These are phyloP conservation scores for Jamesozyma gamospora DNA, from an alignment of 805 yeast species.

Conservation along the genomic window DNA sequence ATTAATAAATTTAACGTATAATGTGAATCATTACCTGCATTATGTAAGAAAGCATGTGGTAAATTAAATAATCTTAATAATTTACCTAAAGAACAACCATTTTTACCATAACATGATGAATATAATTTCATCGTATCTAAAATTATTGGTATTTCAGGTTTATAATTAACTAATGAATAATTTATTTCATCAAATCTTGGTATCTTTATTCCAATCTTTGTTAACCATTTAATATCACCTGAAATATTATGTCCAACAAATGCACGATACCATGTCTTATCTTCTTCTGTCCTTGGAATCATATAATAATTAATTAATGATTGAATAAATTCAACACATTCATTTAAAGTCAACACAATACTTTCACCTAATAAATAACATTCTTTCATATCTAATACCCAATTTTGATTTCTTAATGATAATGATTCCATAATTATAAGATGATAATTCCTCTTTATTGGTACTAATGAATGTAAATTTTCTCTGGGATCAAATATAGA, in stretches of 20 bases:
- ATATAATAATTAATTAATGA: constrained; percentile 37
- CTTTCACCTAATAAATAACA: constrained; percentile 45
- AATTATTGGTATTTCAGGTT: constrained; percentile 5
- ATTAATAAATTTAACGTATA: constrained; percentile 46
- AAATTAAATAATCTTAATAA: constrained; percentile 38
- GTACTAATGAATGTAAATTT: constrained; percentile 33
- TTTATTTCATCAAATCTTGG: constrained; percentile 23
- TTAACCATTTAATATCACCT: constrained; percentile 48
- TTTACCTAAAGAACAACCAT: constrained; percentile 38
- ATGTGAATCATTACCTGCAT: constrained; percentile 65
- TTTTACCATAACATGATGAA: constrained; percentile 31
- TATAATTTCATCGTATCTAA: constrained; percentile 44
- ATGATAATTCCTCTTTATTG: constrained; percentile 34
- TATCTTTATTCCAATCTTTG: constrained; percentile 36
- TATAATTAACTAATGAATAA: not conserved
- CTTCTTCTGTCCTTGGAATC: constrained; percentile 18
- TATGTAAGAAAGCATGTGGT: constrained; percentile 53
- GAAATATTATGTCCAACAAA: constrained; percentile 52
- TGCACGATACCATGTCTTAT: constrained; percentile 21
- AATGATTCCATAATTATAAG: constrained; percentile 38
- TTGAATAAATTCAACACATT: constrained; percentile 34
- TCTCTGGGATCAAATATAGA: constrained; percentile 46
- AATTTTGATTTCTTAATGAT: constrained; percentile 39
- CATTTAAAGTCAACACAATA: constrained; percentile 30
- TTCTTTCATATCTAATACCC: constrained; percentile 44